phyloP scores from a whole-genome alignment of 1,284 basidiomycete species.

The Crepidotus sp. region DNA sequence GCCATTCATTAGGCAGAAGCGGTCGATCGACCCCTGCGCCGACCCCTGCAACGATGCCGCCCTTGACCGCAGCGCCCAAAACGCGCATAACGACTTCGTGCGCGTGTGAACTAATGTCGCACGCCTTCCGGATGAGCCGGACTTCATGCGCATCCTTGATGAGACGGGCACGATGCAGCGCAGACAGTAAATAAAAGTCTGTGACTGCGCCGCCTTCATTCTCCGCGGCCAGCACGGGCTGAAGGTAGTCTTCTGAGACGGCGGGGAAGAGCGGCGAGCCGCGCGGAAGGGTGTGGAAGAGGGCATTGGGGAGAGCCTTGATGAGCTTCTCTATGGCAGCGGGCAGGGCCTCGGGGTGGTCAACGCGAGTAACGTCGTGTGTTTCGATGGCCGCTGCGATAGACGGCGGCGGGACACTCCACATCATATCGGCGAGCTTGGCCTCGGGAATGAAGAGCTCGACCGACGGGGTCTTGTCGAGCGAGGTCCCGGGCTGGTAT shows the following conservation, averaged over 20 bases:
- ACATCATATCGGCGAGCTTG: constrained; percentile 69
- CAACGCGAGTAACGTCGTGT: constrained; percentile 53
- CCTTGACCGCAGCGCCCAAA: constrained; percentile 64
- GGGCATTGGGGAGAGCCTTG: constrained; percentile 47
- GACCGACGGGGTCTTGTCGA: constrained; percentile 38
- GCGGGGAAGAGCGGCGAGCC: constrained; percentile 48
- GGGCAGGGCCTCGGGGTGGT: constrained; percentile 41
- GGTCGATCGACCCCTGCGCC: constrained; percentile 44
- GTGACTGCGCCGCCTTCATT: constrained; percentile 33
- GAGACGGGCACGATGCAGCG: constrained; percentile 70
- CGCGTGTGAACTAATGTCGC: constrained; percentile 76
- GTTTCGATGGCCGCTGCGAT: constrained; percentile 44
- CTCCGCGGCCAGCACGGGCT: constrained; percentile 28
- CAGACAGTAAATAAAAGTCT: constrained; percentile 57
- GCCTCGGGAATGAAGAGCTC: constrained; percentile 72
- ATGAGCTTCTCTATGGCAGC: constrained; percentile 44
- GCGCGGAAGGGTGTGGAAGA: constrained; percentile 57
- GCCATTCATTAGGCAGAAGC: constrained; percentile 66
- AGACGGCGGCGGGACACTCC: constrained; percentile 78
- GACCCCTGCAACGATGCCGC: constrained; percentile 36
- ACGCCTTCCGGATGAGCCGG: constrained; percentile 65
- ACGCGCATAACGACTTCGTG: constrained; percentile 90
- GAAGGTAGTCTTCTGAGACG: constrained; percentile 34
- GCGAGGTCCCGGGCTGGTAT: constrained; percentile 42
- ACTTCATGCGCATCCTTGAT: constrained; percentile 74